Conservation (phyloP, 805 yeast genomes). For the Spathaspora sp. region DNA sequence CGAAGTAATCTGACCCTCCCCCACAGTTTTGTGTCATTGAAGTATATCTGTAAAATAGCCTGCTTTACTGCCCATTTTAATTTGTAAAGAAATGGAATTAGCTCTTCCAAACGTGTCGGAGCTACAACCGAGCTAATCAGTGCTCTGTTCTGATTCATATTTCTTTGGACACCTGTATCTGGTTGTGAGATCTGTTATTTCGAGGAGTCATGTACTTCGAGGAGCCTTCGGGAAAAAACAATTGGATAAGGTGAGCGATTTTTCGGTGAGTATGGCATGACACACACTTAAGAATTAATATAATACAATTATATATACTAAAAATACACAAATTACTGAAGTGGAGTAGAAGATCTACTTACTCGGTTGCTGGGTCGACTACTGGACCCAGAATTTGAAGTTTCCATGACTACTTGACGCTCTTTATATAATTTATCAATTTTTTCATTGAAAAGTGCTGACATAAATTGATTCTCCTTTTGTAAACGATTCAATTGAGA, state of each 20-base stretch:
- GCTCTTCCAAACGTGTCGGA: background rate
- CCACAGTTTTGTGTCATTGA: background rate
- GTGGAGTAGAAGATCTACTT: constrained; percentile 40
- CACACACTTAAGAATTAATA: background rate
- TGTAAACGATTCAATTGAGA: constrained; percentile 19
- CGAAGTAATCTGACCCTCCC: constrained; percentile 5
- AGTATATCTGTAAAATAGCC: background rate
- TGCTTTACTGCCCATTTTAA: too few relatives aligned
- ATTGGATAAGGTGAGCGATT: background rate
- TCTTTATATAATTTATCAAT: constrained; percentile 34
- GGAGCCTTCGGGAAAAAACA: background rate
- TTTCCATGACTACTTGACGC: constrained; percentile 27
- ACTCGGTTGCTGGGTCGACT: constrained; percentile 32
- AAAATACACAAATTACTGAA: constrained; percentile 7
- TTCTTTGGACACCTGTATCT: background rate
- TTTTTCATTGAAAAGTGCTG: constrained; percentile 24
- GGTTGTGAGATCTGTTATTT: background rate
- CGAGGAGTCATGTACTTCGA: background rate
- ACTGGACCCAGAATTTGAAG: constrained; percentile 22
- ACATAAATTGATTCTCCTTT: constrained; percentile 27
- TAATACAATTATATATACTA: background rate
- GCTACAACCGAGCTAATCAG: background rate
- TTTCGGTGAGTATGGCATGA: too few relatives aligned
- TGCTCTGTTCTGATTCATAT: background rate
- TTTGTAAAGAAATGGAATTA: background rate